Evolutionary conservation across 768 basidiomycete genomes (phyloP).

Genomic region (Phylloporus sp.): DNA sequence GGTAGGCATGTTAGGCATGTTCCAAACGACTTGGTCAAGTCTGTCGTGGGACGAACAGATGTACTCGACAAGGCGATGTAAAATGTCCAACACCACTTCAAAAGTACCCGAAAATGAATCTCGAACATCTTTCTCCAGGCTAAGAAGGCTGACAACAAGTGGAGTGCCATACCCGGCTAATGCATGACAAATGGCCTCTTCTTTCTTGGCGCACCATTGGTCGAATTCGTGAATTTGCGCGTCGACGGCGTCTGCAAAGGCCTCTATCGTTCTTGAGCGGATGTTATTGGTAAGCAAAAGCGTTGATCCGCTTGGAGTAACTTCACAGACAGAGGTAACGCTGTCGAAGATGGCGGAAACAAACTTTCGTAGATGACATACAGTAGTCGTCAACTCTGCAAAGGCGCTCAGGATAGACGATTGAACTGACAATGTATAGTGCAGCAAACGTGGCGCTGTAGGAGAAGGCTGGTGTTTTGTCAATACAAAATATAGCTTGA

Average conservation of each 20-base stretch:
- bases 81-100: slow-evolving; percentile 49
- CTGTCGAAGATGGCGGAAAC: slow-evolving; percentile 44
- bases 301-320: slow-evolving; percentile 18
- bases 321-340: slow-evolving; percentile 14
- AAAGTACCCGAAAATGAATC: slow-evolving; percentile 59
- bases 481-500: neutral
- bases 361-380: slow-evolving; percentile 64
- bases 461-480: slow-evolving; percentile 39
- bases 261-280: slow-evolving; percentile 65
- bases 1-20: slow-evolving; percentile 37
- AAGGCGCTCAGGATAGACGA: slow-evolving; percentile 60
- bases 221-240: slow-evolving; percentile 56
- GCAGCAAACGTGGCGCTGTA: slow-evolving; percentile 57
- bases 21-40: slow-evolving; percentile 35
- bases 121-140: slow-evolving; percentile 54
- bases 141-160: slow-evolving; percentile 59
- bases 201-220: slow-evolving; percentile 65
- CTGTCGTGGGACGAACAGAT: slow-evolving; percentile 29
- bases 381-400: slow-evolving; percentile 53
- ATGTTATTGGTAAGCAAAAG: slow-evolving; percentile 23
- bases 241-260: slow-evolving; percentile 74
- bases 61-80: slow-evolving; percentile 33
- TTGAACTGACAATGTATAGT: slow-evolving; percentile 65
- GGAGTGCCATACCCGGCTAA: slow-evolving; percentile 42
- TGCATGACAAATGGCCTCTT: slow-evolving; percentile 65